Evolutionary conservation across 2,329 filamentous ascomycete species (phyloP).

Genomic region (Pseudogymnoascus sp.): DNA sequence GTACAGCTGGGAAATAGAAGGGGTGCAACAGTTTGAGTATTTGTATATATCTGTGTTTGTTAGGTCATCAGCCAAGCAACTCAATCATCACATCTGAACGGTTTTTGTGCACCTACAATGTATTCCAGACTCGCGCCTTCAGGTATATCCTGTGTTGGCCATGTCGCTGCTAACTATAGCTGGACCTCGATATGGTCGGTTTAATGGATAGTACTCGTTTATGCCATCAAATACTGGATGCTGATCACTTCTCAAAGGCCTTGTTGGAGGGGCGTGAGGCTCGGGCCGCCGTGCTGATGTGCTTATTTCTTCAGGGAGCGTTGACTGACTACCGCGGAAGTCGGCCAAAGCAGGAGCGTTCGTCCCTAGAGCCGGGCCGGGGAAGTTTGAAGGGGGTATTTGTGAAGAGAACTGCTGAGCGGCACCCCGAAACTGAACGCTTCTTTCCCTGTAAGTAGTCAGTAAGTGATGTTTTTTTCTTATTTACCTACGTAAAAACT

Average conservation of each 20-base stretch:
- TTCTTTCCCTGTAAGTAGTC: not conserved
- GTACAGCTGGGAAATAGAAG: slow-evolving; percentile 7
- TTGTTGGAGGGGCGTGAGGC: not conserved
- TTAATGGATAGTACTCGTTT: not conserved
- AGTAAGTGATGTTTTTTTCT: not conserved
- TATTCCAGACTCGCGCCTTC: not conserved
- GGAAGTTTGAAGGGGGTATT: not conserved
- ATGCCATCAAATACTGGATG: not conserved
- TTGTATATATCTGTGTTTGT: slow-evolving; percentile 13
- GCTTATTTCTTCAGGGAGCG: not conserved
- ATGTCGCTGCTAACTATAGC: slow-evolving; percentile 3
- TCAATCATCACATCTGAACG: not conserved
- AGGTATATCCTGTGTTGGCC: not conserved
- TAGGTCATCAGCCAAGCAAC: slow-evolving; percentile 17
- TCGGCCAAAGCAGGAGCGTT: not conserved
- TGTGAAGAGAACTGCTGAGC: not conserved
- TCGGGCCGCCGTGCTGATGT: not conserved
- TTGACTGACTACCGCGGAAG: not conserved
- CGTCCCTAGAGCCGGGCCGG: not conserved
- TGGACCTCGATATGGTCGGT: not conserved
- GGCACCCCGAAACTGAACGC: not conserved
- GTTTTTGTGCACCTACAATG: not conserved
- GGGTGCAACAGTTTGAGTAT: slow-evolving; percentile 20
- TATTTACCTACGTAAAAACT: not conserved
- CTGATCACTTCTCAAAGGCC: not conserved